phyloP scores from a whole-genome alignment of 2,329 filamentous ascomycete species.

The Calonectria naviculata region DNA sequence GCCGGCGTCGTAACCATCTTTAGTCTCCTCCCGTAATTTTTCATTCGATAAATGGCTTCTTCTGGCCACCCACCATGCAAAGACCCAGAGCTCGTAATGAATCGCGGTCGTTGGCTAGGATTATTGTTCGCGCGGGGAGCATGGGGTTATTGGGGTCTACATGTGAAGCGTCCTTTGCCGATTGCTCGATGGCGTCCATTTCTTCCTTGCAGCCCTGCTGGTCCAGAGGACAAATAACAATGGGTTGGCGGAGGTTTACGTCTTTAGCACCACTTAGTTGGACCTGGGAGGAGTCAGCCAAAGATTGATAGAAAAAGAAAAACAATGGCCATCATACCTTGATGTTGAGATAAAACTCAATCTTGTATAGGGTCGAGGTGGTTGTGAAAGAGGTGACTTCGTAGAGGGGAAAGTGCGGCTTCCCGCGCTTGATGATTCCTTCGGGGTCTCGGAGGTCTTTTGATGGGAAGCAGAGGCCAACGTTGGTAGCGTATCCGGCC shows the following conservation, averaged over 20 bases:
- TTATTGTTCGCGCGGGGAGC: conserved; percentile 86
- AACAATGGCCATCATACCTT: conserved; percentile 70
- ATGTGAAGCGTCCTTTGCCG: conserved; percentile 89
- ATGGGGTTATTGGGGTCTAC: conserved; percentile 91
- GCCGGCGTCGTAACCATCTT: conserved; percentile 26
- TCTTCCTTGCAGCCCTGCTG: conserved; percentile 97
- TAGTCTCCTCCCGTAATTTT: conserved; percentile 18
- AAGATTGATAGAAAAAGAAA: conserved; percentile 20
- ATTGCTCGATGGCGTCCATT: conserved; percentile 98
- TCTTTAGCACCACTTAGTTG: conserved; percentile 89
- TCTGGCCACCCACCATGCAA: conserved; percentile 72
- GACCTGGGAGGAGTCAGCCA: conserved; percentile 66
- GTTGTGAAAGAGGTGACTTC: conserved; percentile 93
- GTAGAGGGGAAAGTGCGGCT: conserved; percentile 89
- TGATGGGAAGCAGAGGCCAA: conserved; percentile 89
- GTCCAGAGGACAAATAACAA: conserved; percentile 95
- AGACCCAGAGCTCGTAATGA: conserved; percentile 70
- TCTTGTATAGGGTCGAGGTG: conserved; percentile 93
- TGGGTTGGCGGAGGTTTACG: conserved; percentile 88
- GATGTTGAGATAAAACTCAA: conserved; percentile 95
- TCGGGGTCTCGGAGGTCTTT: conserved; percentile 90
- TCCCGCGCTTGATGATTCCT: conserved; percentile 86
- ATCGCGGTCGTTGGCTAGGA: conserved; percentile 80
- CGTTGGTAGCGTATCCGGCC: conserved; percentile 90
- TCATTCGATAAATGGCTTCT: conserved; percentile 74